A percentile compares a stretch with the other conserved stretches of the same genome.
Evolutionary conservation across 257 asterid species (phyloP).

Genomic region (Linderniella brevidens): DNA sequence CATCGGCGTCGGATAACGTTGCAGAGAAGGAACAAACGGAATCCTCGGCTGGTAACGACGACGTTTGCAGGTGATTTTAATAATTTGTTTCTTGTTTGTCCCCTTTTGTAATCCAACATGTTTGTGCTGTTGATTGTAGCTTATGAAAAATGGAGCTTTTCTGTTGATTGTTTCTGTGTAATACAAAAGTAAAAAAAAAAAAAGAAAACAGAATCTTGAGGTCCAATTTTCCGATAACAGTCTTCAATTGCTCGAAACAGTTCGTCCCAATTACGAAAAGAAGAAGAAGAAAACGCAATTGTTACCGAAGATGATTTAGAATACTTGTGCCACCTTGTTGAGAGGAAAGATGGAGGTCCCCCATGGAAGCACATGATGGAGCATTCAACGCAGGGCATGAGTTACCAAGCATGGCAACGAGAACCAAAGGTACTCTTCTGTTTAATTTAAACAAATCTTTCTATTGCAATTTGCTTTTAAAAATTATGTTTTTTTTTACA

Average conservation of each 20-base stretch:
- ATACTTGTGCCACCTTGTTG: slow-evolving; percentile 58
- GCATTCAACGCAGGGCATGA: slow-evolving; percentile 53
- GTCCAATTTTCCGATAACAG: neutral
- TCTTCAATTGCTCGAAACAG: slow-evolving; percentile 15
- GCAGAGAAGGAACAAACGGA: no score
- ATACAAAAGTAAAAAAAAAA: no score
- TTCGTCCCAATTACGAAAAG: slow-evolving; percentile 22
- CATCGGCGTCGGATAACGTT: no score
- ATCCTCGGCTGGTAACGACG: no score
- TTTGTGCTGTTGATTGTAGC: slow-evolving; percentile 1
- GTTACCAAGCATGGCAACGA: slow-evolving; percentile 92
- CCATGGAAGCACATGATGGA: slow-evolving; percentile 91
- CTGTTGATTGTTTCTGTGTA: no score
- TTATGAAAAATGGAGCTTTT: slow-evolving; percentile 8
- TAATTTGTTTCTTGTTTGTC: neutral
- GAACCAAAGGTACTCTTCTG: slow-evolving; percentile 49
- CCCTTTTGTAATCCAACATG: neutral
- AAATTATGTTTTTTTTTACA: neutral
- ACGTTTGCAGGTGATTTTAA: no score
- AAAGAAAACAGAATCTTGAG: no score
- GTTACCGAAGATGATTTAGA: slow-evolving; percentile 43
- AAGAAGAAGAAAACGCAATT: slow-evolving; percentile 16
- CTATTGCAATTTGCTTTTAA: neutral
- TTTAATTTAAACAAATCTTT: neutral
- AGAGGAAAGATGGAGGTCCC: slow-evolving; percentile 77